These are phyloP conservation scores for Pachyrhizus erosus DNA, from an alignment of 306 rosid genomes.

Conservation along the genomic window DNA sequence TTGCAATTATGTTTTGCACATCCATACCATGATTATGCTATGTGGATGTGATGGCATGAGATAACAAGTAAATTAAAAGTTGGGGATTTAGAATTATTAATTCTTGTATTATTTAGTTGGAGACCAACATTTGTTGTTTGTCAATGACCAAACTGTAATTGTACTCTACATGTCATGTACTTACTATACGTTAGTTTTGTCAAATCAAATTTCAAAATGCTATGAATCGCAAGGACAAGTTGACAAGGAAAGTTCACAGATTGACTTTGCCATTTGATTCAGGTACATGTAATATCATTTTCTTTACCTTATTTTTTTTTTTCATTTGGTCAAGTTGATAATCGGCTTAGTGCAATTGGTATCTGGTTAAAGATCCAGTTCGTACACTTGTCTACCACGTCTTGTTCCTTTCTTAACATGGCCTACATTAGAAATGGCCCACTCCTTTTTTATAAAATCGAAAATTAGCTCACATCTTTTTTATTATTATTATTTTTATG, in stretches of 20 bases:
- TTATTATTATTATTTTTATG: too few relatives aligned
- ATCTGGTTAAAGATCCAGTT: neutral
- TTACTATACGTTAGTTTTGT: conserved; percentile 40
- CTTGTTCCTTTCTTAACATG: neutral
- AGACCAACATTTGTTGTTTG: conserved; percentile 35
- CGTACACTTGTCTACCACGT: neutral
- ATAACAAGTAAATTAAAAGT: neutral
- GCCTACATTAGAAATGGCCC: neutral
- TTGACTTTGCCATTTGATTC: conserved; percentile 41
- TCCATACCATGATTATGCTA: neutral
- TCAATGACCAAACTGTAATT: conserved; percentile 49
- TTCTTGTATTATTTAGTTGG: conserved; percentile 2
- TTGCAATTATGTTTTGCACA: too few relatives aligned
- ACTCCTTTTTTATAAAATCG: neutral
- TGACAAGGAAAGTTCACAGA: conserved; percentile 10
- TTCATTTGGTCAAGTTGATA: conserved; percentile 1
- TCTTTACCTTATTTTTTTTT: conserved; percentile 4
- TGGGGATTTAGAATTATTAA: neutral
- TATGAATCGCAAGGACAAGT: conserved; percentile 31
- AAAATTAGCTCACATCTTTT: too few relatives aligned
- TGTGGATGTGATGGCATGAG: neutral
- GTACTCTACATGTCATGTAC: conserved; percentile 53
- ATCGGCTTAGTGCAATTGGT: neutral
- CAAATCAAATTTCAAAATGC: conserved; percentile 34
- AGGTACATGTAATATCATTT: neutral